These are phyloP conservation scores for Parastagonospora avenae DNA, from an alignment of 2,329 filamentous ascomycete genomes.

Conservation along the genomic window DNA sequence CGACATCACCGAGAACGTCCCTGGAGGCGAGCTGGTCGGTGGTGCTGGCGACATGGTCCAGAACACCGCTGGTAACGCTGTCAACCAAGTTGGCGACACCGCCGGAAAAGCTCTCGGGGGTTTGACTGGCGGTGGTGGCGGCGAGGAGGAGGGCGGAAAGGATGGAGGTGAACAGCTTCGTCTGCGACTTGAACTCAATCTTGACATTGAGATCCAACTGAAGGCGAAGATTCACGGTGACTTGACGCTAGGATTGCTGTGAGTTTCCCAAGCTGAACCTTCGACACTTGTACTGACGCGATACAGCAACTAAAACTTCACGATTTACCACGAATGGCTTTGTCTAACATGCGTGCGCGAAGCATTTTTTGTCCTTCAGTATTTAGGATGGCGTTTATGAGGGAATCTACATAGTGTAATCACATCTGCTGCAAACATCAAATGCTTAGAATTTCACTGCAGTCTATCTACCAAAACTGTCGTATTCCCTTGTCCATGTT, in stretches of 20 bases:
- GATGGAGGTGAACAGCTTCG: constrained; percentile 58
- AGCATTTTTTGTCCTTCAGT: constrained; percentile 16
- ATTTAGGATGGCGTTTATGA: constrained; percentile 32
- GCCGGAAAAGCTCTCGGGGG: constrained; percentile 54
- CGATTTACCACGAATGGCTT: constrained; percentile 23
- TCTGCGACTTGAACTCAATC: constrained; percentile 63
- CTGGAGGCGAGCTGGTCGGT: constrained; percentile 58
- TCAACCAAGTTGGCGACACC: constrained; percentile 51
- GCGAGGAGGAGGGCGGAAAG: constrained; percentile 34
- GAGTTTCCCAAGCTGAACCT: constrained; percentile 30
- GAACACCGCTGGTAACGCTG: constrained; percentile 60
- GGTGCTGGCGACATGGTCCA: constrained; percentile 63
- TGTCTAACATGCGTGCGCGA: constrained; percentile 16
- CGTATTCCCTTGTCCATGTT: no score
- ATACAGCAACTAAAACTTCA: constrained; percentile 35
- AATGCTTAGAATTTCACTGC: background rate
- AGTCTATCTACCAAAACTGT: constrained; percentile 8
- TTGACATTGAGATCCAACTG: constrained; percentile 67
- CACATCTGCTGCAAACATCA: constrained; percentile 22
- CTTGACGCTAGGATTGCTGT: constrained; percentile 62
- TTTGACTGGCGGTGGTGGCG: constrained; percentile 52
- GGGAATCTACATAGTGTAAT: constrained; percentile 29
- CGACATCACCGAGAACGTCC: constrained; percentile 60
- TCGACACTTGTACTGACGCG: constrained; percentile 18
- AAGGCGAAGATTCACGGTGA: constrained; percentile 71